Percentiles rank a stretch among this genome's conserved stretches.
Evolutionary conservation across 139 green algal genomes (phyloP).

Genomic region (Coelastrella sp.): DNA sequence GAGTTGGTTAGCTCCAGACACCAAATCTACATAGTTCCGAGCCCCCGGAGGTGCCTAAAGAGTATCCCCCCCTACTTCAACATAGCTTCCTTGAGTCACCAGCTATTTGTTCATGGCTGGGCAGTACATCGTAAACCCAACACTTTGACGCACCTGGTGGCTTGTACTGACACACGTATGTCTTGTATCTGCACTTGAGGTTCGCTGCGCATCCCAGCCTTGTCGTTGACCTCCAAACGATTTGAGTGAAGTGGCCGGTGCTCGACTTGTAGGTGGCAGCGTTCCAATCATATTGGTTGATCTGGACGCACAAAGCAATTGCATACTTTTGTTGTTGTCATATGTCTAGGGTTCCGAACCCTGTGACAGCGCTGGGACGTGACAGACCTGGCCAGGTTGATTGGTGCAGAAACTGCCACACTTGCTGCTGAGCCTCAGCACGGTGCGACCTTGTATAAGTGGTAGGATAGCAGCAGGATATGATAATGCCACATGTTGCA

Average conservation of each 20-base stretch:
- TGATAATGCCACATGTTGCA: background rate
- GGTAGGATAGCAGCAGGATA: too few species aligned
- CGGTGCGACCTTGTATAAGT: too few species aligned
- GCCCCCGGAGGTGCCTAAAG: too few species aligned
- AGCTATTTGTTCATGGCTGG: too few species aligned
- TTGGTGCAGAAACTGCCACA: too few species aligned
- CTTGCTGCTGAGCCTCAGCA: too few species aligned
- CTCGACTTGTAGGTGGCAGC: background rate
- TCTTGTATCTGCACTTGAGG: background rate
- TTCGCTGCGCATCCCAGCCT: conserved; percentile 24
- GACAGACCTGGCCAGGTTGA: background rate
- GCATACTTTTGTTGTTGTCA: too few species aligned
- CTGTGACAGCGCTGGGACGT: background rate
- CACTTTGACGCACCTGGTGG: background rate
- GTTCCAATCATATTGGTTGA: background rate
- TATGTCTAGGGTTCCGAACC: background rate
- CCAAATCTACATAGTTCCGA: too few species aligned
- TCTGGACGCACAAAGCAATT: background rate
- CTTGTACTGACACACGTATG: conserved; percentile 31
- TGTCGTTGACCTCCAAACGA: conserved; percentile 25
- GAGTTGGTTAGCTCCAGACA: background rate
- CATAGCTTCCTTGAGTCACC: too few species aligned
- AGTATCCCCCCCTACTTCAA: too few species aligned
- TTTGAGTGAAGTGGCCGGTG: conserved; percentile 48
- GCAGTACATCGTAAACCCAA: too few species aligned